Evolutionary conservation across 208 protist species (phyloP).

Genomic region (Angomonas ambiguus): DNA sequence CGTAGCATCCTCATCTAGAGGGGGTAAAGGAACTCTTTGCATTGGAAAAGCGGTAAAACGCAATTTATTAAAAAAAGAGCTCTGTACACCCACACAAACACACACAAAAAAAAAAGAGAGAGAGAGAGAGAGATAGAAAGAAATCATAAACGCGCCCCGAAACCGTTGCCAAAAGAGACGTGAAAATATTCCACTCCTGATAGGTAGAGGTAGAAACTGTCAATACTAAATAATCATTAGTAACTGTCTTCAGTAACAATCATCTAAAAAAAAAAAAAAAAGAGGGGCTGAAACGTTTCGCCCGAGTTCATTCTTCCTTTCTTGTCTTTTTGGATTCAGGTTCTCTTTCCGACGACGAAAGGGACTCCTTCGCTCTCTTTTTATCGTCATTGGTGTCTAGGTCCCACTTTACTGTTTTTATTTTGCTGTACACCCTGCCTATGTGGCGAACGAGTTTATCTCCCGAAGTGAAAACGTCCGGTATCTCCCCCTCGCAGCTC

Average conservation of each 20-base stretch:
- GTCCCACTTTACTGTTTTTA: conserved; percentile 32
- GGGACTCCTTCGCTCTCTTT: background rate
- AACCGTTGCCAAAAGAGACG: background rate
- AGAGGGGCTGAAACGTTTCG: too few species aligned
- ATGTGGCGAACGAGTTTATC: conserved; percentile 42
- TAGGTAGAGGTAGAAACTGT: too few species aligned
- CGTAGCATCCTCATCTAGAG: background rate
- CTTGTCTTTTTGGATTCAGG: background rate
- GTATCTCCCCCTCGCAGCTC: conserved; percentile 57
- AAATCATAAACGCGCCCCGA: background rate
- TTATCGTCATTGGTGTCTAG: background rate
- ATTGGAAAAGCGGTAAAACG: background rate
- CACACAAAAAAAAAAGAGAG: background rate
- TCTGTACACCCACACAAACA: background rate
- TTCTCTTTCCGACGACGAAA: background rate
- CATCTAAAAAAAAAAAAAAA: too few species aligned
- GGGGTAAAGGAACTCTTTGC: background rate
- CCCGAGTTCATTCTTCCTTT: background rate
- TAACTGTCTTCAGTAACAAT: too few species aligned
- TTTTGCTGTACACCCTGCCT: conserved; percentile 47
- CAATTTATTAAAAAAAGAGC: background rate
- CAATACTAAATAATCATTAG: too few species aligned
- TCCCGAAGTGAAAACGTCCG: conserved; percentile 64
- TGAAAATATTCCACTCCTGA: too few species aligned
- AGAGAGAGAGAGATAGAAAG: conserved; percentile 9